These are phyloP conservation scores for Talaromyces borbonicus DNA, from an alignment of 495 filamentous ascomycete species.

Conservation along the genomic window DNA sequence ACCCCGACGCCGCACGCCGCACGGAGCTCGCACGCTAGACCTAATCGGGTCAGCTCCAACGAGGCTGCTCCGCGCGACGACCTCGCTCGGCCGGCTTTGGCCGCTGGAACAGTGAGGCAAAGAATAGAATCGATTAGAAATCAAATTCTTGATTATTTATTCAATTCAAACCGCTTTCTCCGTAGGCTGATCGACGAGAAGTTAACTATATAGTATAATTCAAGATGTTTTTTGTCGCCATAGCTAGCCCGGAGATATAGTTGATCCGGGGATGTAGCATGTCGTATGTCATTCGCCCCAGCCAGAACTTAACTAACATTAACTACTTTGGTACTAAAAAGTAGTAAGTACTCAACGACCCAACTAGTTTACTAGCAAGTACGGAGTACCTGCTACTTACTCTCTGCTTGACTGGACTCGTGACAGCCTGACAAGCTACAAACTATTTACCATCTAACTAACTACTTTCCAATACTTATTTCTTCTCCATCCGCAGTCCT, in stretches of 20 bases:
- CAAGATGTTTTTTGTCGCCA: too few species aligned
- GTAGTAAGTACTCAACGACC: too few species aligned
- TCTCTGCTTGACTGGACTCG: neutral
- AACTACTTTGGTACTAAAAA: too few species aligned
- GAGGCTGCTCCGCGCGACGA: neutral
- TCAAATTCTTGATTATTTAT: neutral
- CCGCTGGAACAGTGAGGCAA: neutral
- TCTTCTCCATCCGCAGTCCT: too few species aligned
- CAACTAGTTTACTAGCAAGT: too few species aligned
- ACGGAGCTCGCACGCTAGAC: neutral
- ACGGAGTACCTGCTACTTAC: too few species aligned
- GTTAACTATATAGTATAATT: too few species aligned
- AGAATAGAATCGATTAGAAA: slow-evolving; percentile 1
- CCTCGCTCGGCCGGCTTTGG: neutral
- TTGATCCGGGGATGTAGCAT: neutral
- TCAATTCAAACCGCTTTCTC: too few species aligned
- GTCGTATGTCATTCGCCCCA: neutral
- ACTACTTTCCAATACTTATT: too few species aligned
- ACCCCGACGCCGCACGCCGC: neutral
- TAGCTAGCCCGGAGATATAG: neutral
- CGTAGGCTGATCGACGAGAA: too few species aligned
- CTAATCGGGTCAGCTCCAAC: slow-evolving; percentile 1
- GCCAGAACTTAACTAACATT: too few species aligned
- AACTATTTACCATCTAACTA: too few species aligned
- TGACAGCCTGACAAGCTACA: neutral